Base-by-base conservation (phyloP, 495 filamentous ascomycete genomes). In the Rhypophila decipiens region DNA sequence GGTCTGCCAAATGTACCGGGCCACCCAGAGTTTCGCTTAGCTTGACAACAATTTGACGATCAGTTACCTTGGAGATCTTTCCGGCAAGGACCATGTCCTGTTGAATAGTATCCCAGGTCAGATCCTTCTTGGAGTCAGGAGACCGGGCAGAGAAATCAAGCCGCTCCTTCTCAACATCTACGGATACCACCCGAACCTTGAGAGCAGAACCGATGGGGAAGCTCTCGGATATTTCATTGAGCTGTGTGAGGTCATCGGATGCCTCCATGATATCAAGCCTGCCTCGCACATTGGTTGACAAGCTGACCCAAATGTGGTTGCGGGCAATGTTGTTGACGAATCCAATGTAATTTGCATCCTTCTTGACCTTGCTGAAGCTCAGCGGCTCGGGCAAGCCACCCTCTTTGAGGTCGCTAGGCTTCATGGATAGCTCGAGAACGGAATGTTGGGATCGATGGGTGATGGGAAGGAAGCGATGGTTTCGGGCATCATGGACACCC, bases 391-490 rank as follows among this genome's bases (percentile, higher is more conserved):
- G 49, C 9, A 39, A 41, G 4, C 53, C 21, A 17, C 61, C 65
- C 5, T 76, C 64, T 33, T 73, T 66, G 41, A 87, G 50, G 59
- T 82, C 78, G 55, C 77, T 83, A 23, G 80, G 78, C 61, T 90
- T 96, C 8, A 87, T 78, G n/a, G 90, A 88, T 13, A 97, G 75
- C 60, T 98, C 93, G 46, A 89, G 90, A 4, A 95, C 86, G 0
- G 87, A 79, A 44, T 87, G 89, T 42, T 80, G 81, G 31, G 77
- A 77, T 44, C 88, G 79, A 65, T 97, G 90, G 38, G 82, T 82
- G 57, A 98, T 91, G 18, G 93, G 88, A 33, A 98, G 77, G 68
- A 91, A 98, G 31, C 86, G 84, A 64, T 95, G 87, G 55, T 87
- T 95, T 49, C 83, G 81, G 34, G 88, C 86, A 71, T 96, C 88